Base-by-base conservation (phyloP, 2,329 filamentous ascomycete genomes). In the Aureobasidium uvarum region DNA sequence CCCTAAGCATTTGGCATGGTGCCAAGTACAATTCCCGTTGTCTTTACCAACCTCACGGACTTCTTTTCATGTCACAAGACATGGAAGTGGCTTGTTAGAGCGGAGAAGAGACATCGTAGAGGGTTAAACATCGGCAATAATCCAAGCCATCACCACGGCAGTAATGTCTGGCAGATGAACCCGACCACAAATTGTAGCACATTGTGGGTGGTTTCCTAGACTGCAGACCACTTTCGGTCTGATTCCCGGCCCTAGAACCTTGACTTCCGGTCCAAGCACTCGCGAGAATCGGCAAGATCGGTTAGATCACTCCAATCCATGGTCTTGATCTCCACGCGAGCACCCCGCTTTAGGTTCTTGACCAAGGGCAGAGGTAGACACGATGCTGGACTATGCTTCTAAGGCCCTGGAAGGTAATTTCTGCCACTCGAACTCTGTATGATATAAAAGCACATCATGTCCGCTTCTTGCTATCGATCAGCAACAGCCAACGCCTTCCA, bases 21-120 rank as follows among this genome's bases (percentile, higher is more conserved):
- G 56, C 58, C 58, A 62, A 62, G 58, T 31, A 7, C 16, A 25
- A 5, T 62, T 41, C 16, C 58, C 58, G 43, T 45, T 62, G 58
- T 51, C 23, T 62, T 52, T 54, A 38, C 46, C 48, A 63, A 36
- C 60, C 59, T 52, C 39, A 52, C 46, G 48, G 48, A 63, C 48
- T 18, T n/a, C 36, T 43, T 16, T 23, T 25, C n/a, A 41, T 51
- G 58, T 62, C 58, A 62, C 58, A 33, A 41, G 58, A 31, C 33
- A 16, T 41, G 41, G 20, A 46, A 41, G 58, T 51, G 58, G 58
- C 58, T 62, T 51, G 33, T 7, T 31, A 2, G 20, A 16, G 45
- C 23, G 58, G 58, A 41, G 45, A 39, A 51, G 8, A 41, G 14
- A 2, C 43, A 48, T 31, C 5, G 13, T 39, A 28, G 31, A 39